Evolutionary conservation across 768 basidiomycete species (phyloP), one percentile per base, ranked within the genome.

Genomic region (Macrocybe gigantea): DNA sequence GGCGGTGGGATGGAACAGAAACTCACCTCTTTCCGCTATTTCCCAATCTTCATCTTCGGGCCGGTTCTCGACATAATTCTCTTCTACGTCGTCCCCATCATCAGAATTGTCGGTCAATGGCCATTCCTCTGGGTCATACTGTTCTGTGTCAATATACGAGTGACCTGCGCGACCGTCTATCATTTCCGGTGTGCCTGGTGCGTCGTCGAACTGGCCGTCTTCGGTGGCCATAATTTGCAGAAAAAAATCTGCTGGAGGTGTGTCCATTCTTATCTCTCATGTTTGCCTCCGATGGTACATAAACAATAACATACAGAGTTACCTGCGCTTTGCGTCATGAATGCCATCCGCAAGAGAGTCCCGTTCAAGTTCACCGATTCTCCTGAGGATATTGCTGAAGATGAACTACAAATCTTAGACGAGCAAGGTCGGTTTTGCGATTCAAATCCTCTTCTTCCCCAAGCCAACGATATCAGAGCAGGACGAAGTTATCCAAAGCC

Each of bases 41-140:
- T 93, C 87, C 90, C 86, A 90, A 61, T 93, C 88, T 58, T 93
- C 90, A 59, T 92, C 88, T 53, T 91, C 88, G 29, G 83, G 85
- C 38, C 84, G 72, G 56, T 71, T 72, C 33, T 80, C 72, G 42
- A 79, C 76, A 46, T 77, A 80, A 50, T 61, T 68, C 9, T 79
- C 76, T 9, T 60, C 49, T 22, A 70, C 66, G 31, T 75, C 70
- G 1, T 71, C 63, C 32, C 64, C 59, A 33, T 68, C 67, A 6
- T 69, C 67, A 7, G 73, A 67, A 10, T 67, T 68, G 41, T 71
- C 70, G 10, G 64, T 54, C 43, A 56, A 60, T 38, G 46, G 35
- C 10, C 55, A 35, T 39, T 57, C 56, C 14, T 70, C 75, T 13
- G 70, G 66, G 51, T 68, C 68, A 34, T 60, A 54, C 30, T 65